A percentile compares a stretch with the other conserved stretches of the same genome.
Evolutionary conservation across 495 filamentous ascomycete species (phyloP).

Genomic region (Niebla homalea): DNA sequence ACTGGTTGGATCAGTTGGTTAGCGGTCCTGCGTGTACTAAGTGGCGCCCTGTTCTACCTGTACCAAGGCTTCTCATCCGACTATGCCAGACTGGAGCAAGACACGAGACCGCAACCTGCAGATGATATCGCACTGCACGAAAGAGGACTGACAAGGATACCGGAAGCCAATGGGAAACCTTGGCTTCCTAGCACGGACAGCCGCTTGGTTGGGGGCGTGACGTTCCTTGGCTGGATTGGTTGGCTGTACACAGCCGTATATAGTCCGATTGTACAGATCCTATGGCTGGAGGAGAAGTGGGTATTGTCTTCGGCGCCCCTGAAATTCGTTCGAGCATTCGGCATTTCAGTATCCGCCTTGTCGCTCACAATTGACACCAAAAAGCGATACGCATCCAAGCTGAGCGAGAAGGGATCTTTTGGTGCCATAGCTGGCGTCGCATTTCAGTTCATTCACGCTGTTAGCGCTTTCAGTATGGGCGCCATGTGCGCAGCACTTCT

Average conservation of each 20-base stretch:
- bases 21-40: conserved; percentile 3
- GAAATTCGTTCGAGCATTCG: neutral
- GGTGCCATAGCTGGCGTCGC: conserved; percentile 1
- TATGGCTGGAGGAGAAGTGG: conserved; percentile 3
- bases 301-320: neutral
- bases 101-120: neutral
- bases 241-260: conserved; percentile 6
- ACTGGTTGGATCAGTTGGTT: conserved; percentile 10
- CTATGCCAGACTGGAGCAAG: neutral
- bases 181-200: neutral
- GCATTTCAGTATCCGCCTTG: conserved; percentile 2
- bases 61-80: conserved; percentile 4
- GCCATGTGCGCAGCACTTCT: conserved; percentile 6
- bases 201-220: neutral
- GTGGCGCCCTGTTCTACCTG: neutral
- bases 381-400: conserved; percentile 4
- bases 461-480: conserved; percentile 7
- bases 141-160: neutral
- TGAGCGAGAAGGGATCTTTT: neutral
- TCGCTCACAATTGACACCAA: conserved; percentile 8
- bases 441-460: conserved; percentile 2
- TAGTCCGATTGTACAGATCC: conserved; percentile 6
- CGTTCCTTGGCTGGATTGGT: conserved; percentile 6
- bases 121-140: conserved; percentile 1
- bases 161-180: neutral